phyloP scores from a whole-genome alignment of 192 early-diverging fungal species.

The Spinellus fusiger region DNA sequence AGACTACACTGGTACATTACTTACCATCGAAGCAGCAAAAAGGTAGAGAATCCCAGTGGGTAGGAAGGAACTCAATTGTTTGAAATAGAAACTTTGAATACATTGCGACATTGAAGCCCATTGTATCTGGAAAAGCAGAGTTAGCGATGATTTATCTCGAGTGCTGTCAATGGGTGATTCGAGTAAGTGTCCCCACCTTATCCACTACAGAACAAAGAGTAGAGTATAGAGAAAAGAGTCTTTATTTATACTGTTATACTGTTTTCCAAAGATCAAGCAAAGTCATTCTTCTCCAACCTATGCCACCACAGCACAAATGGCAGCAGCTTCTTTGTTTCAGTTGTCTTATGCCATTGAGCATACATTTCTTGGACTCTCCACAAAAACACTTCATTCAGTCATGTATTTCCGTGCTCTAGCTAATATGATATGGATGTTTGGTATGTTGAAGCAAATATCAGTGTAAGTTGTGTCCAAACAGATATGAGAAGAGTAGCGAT shows the following conservation, averaged over 20 bases:
- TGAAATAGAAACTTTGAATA: slow-evolving; percentile 38
- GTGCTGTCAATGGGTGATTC: slow-evolving; percentile 36
- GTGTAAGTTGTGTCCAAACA: slow-evolving; percentile 9
- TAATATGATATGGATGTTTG: slow-evolving; percentile 47
- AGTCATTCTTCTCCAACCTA: slow-evolving; percentile 30
- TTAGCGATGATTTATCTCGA: slow-evolving; percentile 44
- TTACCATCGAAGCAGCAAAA: slow-evolving; percentile 14
- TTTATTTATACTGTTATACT: not conserved
- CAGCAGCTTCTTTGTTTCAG: slow-evolving; percentile 35
- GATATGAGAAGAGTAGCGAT: not conserved
- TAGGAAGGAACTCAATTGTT: not conserved
- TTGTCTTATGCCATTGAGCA: slow-evolving; percentile 47
- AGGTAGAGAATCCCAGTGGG: slow-evolving; percentile 14
- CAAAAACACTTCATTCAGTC: slow-evolving; percentile 32
- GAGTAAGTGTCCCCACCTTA: slow-evolving; percentile 4
- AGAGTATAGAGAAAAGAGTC: no score
- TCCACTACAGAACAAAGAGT: not conserved
- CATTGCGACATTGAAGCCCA: slow-evolving; percentile 31
- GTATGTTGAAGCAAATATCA: slow-evolving; percentile 34
- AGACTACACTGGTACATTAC: slow-evolving; percentile 19
- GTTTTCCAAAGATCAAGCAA: slow-evolving; percentile 22
- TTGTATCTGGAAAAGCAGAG: slow-evolving; percentile 37
- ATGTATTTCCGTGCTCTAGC: slow-evolving; percentile 46
- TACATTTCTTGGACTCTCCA: slow-evolving; percentile 39
- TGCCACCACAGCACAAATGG: slow-evolving; percentile 27